Evolutionary conservation across 495 filamentous ascomycete species (phyloP).

Genomic region (Aspergillus wentii): DNA sequence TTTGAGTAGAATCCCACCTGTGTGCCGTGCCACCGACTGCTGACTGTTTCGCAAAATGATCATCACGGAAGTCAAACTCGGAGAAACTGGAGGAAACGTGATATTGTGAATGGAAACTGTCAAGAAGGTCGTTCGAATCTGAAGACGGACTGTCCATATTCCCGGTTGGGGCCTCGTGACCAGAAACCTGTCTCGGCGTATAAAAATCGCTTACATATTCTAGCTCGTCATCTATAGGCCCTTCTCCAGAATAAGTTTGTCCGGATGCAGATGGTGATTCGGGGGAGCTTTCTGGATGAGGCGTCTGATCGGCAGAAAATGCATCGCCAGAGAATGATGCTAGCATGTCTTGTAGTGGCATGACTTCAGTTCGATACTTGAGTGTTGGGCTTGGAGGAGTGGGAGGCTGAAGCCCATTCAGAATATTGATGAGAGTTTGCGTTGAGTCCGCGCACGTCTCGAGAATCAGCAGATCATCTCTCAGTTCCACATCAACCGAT

Average conservation of each 20-base stretch:
- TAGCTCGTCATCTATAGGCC: slow-evolving; percentile 46
- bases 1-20: slow-evolving; percentile 70
- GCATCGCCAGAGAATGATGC: slow-evolving; percentile 85
- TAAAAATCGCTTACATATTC: slow-evolving; percentile 64
- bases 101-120: slow-evolving; percentile 57
- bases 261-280: no score
- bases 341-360: slow-evolving; percentile 82
- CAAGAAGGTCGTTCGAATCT: slow-evolving; percentile 52
- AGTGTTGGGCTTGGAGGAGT: slow-evolving; percentile 70
- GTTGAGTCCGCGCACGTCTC: slow-evolving; percentile 98
- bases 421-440: slow-evolving; percentile 76
- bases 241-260: no score
- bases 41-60: slow-evolving; percentile 68
- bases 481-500: slow-evolving; percentile 72
- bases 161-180: slow-evolving; percentile 37
- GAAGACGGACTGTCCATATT: slow-evolving; percentile 13
- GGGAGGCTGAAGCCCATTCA: slow-evolving; percentile 80
- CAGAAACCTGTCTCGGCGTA: slow-evolving; percentile 29
- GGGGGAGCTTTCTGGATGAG: slow-evolving; percentile 10
- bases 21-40: slow-evolving; percentile 64
- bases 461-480: slow-evolving; percentile 80
- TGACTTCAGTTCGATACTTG: slow-evolving; percentile 83
- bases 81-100: slow-evolving; percentile 45
- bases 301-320: slow-evolving; percentile 44
- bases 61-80: slow-evolving; percentile 66